These are phyloP conservation scores for Fragilaria crotonensis DNA, from an alignment of 108 stramenopile genomes.

Conservation along the genomic window DNA sequence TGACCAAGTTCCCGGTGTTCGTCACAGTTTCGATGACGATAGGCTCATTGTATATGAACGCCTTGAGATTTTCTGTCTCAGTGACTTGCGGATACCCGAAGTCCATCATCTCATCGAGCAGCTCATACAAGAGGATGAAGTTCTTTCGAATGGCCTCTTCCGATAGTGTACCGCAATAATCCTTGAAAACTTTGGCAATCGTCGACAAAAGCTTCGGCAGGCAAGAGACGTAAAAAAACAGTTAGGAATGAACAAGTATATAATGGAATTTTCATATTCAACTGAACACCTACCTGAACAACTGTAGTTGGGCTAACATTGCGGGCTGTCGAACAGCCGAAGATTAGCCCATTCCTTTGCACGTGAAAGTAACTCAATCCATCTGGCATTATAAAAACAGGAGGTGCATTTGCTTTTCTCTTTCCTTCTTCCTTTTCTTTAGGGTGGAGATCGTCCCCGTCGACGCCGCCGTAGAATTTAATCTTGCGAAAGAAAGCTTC, in stretches of 20 bases:
- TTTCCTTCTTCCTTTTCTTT: conserved; percentile 14
- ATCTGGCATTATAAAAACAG: conserved; percentile 86
- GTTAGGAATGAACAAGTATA: conserved; percentile 4
- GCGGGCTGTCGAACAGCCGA: conserved; percentile 91
- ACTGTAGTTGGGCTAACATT: conserved; percentile 79
- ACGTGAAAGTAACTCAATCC: conserved; percentile 94
- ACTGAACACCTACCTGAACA: conserved; percentile 66
- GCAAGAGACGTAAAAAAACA: conserved; percentile 7
- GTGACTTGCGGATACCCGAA: conserved; percentile 98
- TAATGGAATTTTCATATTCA: neutral
- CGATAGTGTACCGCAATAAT: conserved; percentile 97
- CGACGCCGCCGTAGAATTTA: conserved; percentile 90
- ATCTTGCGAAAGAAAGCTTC: conserved; percentile 96
- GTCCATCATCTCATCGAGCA: conserved; percentile 98
- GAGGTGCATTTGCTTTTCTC: conserved; percentile 79
- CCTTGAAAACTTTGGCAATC: conserved; percentile 98
- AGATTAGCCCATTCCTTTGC: conserved; percentile 92
- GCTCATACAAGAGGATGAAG: conserved; percentile 98
- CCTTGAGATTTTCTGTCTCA: conserved; percentile 93
- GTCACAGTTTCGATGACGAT: conserved; percentile 77
- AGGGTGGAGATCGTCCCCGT: conserved; percentile 8
- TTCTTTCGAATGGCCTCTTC: conserved; percentile 99
- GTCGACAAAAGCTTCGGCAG: conserved; percentile 87
- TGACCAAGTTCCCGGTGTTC: conserved; percentile 82
- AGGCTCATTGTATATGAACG: conserved; percentile 98